Conservation (phyloP, 441 rosid genomes). For the Erodium moschatum region DNA sequence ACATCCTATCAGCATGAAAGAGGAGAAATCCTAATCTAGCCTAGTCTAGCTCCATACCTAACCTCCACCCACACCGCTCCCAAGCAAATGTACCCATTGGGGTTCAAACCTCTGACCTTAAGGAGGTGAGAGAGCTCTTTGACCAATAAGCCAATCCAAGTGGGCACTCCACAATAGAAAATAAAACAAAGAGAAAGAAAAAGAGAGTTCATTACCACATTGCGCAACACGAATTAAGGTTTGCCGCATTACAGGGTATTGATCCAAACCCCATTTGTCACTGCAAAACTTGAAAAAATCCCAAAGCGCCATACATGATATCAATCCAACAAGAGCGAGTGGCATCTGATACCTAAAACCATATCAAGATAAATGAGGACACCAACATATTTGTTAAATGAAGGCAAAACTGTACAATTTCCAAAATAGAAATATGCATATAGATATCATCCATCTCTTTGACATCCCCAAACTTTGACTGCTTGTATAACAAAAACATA, state of each 20-base stretch:
- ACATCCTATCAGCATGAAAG: no score
- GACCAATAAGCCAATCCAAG: no score
- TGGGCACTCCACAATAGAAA: neutral
- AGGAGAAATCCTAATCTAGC: no score
- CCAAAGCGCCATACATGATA: conserved; percentile 80
- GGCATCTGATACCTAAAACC: conserved; percentile 76
- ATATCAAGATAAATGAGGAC: conserved; percentile 11
- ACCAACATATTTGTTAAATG: neutral
- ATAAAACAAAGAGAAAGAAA: neutral
- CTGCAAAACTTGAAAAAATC: conserved; percentile 65
- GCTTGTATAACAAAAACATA: neutral
- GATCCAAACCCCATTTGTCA: conserved; percentile 57
- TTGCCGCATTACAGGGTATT: conserved; percentile 40
- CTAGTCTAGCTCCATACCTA: no score
- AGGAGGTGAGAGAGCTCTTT: no score
- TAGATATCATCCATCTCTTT: neutral
- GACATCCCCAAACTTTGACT: neutral
- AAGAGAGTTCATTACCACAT: conserved; percentile 35
- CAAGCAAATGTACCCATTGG: no score
- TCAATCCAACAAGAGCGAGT: conserved; percentile 66
- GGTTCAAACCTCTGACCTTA: no score
- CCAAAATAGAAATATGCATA: neutral
- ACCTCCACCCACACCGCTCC: no score
- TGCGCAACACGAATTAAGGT: conserved; percentile 59
- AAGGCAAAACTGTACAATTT: neutral